Conservation (phyloP, 2,329 filamentous ascomycete genomes). For the Nothophoma quercina region DNA sequence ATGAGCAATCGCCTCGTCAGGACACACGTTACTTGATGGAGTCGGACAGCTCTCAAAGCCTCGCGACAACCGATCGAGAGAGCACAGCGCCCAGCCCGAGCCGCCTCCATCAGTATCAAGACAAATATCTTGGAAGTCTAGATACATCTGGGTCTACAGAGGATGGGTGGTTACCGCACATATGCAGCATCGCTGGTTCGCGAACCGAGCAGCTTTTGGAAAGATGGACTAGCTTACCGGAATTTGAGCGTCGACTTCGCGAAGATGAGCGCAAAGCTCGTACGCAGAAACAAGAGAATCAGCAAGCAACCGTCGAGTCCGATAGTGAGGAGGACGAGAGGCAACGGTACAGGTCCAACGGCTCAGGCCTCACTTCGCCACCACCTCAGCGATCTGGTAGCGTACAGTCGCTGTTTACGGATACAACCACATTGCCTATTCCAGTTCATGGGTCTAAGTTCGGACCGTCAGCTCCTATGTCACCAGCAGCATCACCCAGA, state of each 20-base stretch:
- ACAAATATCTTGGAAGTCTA: constrained; percentile 34
- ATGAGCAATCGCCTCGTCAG: constrained; percentile 23
- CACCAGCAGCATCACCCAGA: constrained; percentile 34
- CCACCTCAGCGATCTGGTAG: constrained; percentile 28
- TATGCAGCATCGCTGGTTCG: constrained; percentile 33
- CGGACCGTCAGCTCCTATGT: constrained; percentile 34
- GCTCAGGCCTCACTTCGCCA: constrained; percentile 18
- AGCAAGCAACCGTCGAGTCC: constrained; percentile 46
- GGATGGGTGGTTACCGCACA: constrained; percentile 30
- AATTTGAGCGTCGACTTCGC: constrained; percentile 38
- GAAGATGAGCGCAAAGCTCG: constrained; percentile 33
- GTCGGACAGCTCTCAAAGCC: constrained; percentile 38
- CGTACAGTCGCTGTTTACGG: constrained; percentile 40
- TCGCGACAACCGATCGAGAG: constrained; percentile 20
- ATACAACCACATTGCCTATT: constrained; percentile 32
- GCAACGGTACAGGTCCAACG: constrained; percentile 21
- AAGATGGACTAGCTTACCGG: constrained; percentile 43
- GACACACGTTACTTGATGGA: constrained; percentile 38
- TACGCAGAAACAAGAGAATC: constrained; percentile 34
- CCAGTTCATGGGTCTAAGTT: constrained; percentile 27
- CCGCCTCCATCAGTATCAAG: constrained; percentile 41
- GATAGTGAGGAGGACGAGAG: constrained; percentile 42
- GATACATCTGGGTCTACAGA: constrained; percentile 31
- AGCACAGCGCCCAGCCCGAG: constrained; percentile 24
- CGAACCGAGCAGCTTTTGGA: constrained; percentile 39